Evolutionary conservation across 305 asterid species (phyloP).

Genomic region (Fraxinus greggii): DNA sequence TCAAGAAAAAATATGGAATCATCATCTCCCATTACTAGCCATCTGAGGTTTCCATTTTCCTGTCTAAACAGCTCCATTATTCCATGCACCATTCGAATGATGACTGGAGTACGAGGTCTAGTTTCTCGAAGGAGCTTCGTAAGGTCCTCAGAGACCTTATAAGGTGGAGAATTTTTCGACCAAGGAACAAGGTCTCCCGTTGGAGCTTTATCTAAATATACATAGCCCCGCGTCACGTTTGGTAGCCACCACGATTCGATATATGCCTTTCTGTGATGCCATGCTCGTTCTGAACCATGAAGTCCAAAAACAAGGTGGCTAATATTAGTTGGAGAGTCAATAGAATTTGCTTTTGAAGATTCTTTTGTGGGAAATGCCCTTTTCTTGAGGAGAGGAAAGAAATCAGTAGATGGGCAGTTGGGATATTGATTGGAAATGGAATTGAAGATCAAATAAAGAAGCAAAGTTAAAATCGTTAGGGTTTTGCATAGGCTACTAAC

Average conservation of each 20-base stretch:
- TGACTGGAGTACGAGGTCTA: background rate
- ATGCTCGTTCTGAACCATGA: constrained; percentile 45
- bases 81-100: constrained; percentile 36
- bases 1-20: constrained; percentile 46
- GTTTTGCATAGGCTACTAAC: constrained; percentile 17
- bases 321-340: constrained; percentile 33
- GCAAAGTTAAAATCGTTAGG: constrained; percentile 1
- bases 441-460: constrained; percentile 12
- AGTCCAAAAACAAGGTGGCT: constrained; percentile 52
- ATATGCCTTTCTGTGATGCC: constrained; percentile 38
- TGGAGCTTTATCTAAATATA: constrained; percentile 44
- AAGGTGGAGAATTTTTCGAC: constrained; percentile 44
- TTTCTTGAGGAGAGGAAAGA: constrained; percentile 5
- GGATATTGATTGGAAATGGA: constrained; percentile 2
- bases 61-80: constrained; percentile 46
- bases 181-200: constrained; percentile 47
- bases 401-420: background rate
- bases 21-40: constrained; percentile 63
- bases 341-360: background rate
- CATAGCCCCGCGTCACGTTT: constrained; percentile 32
- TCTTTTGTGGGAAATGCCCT: background rate
- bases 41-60: constrained; percentile 25
- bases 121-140: constrained; percentile 11
- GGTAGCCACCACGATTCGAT: constrained; percentile 66
- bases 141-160: constrained; percentile 19